Percentiles rank a stretch among this genome's conserved stretches.
phyloP scores from a whole-genome alignment of 345 rosid species.

The Eucalyptus regnans region DNA sequence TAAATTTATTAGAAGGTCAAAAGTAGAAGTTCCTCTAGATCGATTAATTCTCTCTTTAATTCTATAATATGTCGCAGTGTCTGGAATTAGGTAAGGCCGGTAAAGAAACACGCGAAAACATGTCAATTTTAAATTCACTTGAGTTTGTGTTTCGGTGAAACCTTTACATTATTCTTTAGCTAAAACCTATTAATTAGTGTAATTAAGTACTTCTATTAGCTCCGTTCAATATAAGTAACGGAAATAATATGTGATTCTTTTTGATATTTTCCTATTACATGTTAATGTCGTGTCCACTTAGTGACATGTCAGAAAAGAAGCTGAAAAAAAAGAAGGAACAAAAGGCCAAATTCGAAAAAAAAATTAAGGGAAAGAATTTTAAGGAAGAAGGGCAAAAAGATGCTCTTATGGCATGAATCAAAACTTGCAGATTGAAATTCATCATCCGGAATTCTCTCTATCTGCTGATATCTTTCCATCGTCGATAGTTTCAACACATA shows the following conservation, averaged over 20 bases:
- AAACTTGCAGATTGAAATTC: background rate
- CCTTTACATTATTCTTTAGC: background rate
- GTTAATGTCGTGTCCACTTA: background rate
- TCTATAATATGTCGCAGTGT: background rate
- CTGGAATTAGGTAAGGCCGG: background rate
- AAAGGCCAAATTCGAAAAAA: background rate
- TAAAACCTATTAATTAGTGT: background rate
- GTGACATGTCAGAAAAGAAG: background rate
- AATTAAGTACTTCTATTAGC: background rate
- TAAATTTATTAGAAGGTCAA: background rate
- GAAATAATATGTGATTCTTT: background rate
- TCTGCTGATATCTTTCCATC: background rate
- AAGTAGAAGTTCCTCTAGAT: background rate
- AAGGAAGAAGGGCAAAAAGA: background rate
- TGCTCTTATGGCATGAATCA: background rate
- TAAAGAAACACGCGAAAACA: accelerated
- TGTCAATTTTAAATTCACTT: background rate
- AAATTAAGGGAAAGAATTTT: background rate
- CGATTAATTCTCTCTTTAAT: background rate
- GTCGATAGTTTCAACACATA: background rate
- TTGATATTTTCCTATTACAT: background rate
- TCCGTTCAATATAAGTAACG: background rate
- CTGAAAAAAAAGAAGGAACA: background rate
- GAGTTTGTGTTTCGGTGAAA: accelerated
- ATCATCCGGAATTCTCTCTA: background rate